phyloP scores from a whole-genome alignment of 1,284 basidiomycete species.

The Irpex lacteus region DNA sequence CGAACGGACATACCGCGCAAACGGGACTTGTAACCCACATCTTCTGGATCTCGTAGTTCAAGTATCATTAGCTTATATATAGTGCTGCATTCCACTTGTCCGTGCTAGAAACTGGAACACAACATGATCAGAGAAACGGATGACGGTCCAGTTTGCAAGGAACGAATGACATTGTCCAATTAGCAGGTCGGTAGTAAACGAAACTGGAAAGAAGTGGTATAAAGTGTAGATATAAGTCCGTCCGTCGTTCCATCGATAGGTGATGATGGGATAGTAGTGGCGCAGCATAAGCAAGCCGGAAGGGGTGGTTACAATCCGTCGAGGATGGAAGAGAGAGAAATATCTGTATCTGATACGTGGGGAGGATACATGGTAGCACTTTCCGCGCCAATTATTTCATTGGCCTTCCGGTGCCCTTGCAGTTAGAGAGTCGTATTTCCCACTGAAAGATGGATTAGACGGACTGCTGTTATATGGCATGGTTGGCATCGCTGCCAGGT shows the following conservation, averaged over 20 bases:
- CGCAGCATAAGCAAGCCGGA: background rate
- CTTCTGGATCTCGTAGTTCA: background rate
- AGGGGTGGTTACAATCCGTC: background rate
- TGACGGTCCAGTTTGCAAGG: background rate
- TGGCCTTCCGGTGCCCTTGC: constrained; percentile 11
- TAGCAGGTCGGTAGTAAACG: background rate
- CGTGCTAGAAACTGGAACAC: background rate
- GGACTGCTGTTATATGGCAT: constrained; percentile 26
- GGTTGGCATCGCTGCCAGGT: constrained; percentile 31
- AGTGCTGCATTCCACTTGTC: background rate
- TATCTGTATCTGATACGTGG: background rate
- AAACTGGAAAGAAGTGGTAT: background rate
- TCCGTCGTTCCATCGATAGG: background rate
- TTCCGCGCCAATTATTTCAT: background rate
- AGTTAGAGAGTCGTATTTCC: constrained; percentile 23
- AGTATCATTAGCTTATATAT: background rate
- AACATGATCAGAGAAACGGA: background rate
- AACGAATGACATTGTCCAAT: background rate
- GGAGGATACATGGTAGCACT: background rate
- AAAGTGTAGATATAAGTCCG: constrained; percentile 3
- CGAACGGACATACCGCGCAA: constrained; percentile 40
- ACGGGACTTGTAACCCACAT: background rate
- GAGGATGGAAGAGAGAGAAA: background rate
- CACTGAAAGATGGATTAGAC: constrained; percentile 13
- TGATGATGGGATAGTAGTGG: background rate